Percentiles rank a stretch among this genome's conserved stretches.
phyloP scores from a whole-genome alignment of 2,329 filamentous ascomycete genomes.

The Aspergillus chevalieri region DNA sequence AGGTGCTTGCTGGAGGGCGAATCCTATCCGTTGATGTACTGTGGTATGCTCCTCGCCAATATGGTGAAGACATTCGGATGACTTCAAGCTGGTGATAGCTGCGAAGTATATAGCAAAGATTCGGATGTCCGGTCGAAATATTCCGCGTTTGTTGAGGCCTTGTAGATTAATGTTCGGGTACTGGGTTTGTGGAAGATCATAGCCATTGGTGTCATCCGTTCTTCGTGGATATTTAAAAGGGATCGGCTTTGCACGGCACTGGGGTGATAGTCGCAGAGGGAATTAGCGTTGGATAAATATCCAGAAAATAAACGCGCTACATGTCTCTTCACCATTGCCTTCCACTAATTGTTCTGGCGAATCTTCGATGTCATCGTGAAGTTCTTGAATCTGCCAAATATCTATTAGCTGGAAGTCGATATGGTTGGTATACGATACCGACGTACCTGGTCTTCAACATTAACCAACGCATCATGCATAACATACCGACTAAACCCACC shows the following conservation, averaged over 20 bases:
- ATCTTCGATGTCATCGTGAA: slow-evolving; percentile 47
- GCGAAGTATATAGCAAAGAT: slow-evolving; percentile 59
- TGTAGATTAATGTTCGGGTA: slow-evolving; percentile 45
- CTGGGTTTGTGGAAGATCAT: slow-evolving; percentile 56
- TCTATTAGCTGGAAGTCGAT: not conserved
- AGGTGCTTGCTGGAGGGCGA: slow-evolving; percentile 58
- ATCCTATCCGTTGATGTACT: slow-evolving; percentile 52
- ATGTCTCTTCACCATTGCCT: slow-evolving; percentile 42
- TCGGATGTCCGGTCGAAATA: slow-evolving; percentile 49
- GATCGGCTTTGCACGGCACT: slow-evolving; percentile 43
- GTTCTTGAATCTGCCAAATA: slow-evolving; percentile 46
- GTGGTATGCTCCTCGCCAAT: slow-evolving; percentile 49
- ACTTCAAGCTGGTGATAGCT: slow-evolving; percentile 41
- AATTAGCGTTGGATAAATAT: slow-evolving; percentile 51
- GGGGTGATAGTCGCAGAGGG: slow-evolving; percentile 52
- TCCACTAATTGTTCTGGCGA: slow-evolving; percentile 45
- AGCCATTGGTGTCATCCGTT: slow-evolving; percentile 57
- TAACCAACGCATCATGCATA: slow-evolving; percentile 10
- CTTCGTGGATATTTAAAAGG: slow-evolving; percentile 53
- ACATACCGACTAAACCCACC: slow-evolving; percentile 11
- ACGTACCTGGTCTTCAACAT: slow-evolving; percentile 10
- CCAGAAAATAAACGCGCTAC: slow-evolving; percentile 58
- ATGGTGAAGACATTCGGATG: slow-evolving; percentile 35
- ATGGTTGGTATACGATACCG: too few species aligned
- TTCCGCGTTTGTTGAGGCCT: slow-evolving; percentile 46